Evolutionary conservation across 2,329 filamentous ascomycete species (phyloP).

Genomic region (Keithomyces neogunnii): DNA sequence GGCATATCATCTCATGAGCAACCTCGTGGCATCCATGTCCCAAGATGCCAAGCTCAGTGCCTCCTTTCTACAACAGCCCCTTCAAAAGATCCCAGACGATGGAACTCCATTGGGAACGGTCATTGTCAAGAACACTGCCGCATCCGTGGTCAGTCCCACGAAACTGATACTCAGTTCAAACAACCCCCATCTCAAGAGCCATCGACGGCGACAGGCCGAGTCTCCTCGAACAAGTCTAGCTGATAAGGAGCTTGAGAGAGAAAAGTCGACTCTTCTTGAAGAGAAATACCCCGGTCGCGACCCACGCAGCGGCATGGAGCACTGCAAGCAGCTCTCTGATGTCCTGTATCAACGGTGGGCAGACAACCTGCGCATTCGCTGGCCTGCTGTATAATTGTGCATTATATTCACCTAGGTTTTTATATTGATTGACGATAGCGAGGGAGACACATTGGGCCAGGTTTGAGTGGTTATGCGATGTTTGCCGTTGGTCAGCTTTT

Average conservation of each 20-base stretch:
- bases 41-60: conserved; percentile 57
- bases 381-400: conserved; percentile 37
- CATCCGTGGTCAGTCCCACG: conserved; percentile 32
- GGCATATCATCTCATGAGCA: conserved; percentile 73
- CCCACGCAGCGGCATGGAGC: conserved; percentile 71
- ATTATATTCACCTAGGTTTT: too few species aligned
- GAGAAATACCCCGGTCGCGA: conserved; percentile 47
- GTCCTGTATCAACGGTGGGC: conserved; percentile 88
- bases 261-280: conserved; percentile 39
- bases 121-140: conserved; percentile 45
- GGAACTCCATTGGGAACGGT: conserved; percentile 47
- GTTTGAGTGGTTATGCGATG: background rate
- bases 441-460: background rate
- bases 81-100: conserved; percentile 31
- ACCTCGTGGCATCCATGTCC: conserved; percentile 65
- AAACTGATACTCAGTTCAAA: conserved; percentile 73
- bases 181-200: conserved; percentile 78
- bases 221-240: conserved; percentile 25
- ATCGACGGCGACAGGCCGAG: conserved; percentile 56
- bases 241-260: conserved; percentile 37
- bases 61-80: conserved; percentile 34
- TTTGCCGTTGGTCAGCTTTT: background rate
- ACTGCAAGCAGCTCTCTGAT: conserved; percentile 80
- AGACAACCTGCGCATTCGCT: conserved; percentile 68
- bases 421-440: background rate